A percentile compares a stretch with the other conserved stretches of the same genome.
These are phyloP conservation scores for Karstenula rhodostoma DNA, from an alignment of 2,329 filamentous ascomycete genomes.

Conservation along the genomic window DNA sequence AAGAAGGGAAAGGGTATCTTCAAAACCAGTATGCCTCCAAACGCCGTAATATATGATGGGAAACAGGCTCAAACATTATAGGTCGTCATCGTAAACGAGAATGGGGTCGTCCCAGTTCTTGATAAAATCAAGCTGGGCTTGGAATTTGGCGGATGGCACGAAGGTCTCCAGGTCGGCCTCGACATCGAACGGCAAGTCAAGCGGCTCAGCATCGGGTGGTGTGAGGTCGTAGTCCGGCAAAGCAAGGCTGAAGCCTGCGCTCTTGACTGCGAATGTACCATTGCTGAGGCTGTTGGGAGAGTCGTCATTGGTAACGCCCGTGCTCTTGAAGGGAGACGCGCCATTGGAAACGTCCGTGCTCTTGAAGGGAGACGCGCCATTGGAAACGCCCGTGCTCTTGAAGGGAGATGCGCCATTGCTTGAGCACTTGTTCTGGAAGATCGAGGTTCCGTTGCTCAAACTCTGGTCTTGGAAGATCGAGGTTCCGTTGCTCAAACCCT, in stretches of 20 bases:
- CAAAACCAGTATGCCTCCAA: neutral
- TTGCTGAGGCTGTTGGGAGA: constrained; percentile 1
- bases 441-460: neutral
- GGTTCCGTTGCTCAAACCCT: neutral
- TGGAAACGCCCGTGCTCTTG: neutral
- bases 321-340: too few species aligned
- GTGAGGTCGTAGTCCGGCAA: neutral
- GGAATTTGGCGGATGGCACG: neutral
- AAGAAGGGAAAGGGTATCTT: constrained; percentile 9
- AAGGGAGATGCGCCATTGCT: neutral
- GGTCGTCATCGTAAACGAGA: constrained; percentile 1
- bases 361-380: neutral
- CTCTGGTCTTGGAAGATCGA: neutral
- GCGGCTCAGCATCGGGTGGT: constrained; percentile 7
- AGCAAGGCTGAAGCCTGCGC: constrained; percentile 7
- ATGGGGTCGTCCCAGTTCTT: neutral
- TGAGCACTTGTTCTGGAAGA: neutral
- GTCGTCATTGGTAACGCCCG: too few species aligned
- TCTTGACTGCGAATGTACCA: constrained; percentile 1
- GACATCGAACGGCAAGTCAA: constrained; percentile 6
- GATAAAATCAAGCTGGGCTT: neutral
- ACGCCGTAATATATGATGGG: neutral
- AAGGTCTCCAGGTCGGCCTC: neutral
- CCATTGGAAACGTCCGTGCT: too few species aligned
- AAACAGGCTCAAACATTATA: neutral